phyloP scores from a whole-genome alignment of 176 grass and related monocot genomes.

The Elaeis guineensis region DNA sequence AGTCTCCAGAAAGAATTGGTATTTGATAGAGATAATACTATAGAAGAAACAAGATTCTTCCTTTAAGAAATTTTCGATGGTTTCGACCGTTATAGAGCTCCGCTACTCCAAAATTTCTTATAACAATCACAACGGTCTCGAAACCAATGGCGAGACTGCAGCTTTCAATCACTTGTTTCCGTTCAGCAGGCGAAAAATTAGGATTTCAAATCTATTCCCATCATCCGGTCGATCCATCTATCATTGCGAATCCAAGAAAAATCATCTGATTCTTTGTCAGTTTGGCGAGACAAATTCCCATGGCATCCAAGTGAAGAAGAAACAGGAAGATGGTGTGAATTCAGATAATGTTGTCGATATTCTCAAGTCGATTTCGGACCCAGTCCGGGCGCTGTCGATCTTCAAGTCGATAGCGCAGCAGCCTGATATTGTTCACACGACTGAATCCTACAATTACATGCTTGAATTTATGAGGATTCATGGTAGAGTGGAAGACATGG shows the following conservation, averaged over 20 bases:
- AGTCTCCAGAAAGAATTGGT: too few relatives aligned
- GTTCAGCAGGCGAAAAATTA: not conserved
- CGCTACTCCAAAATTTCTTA: conserved; percentile 37
- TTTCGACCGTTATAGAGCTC: conserved; percentile 23
- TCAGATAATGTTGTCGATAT: conserved; percentile 40
- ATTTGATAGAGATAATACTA: too few relatives aligned
- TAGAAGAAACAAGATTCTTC: too few relatives aligned
- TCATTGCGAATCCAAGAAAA: not conserved
- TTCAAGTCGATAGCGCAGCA: conserved; percentile 45
- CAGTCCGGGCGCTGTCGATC: conserved; percentile 40
- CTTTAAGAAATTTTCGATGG: too few relatives aligned
- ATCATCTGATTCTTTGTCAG: conserved; percentile 1
- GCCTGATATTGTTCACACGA: conserved; percentile 49
- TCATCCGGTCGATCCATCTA: not conserved
- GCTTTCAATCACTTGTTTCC: not conserved
- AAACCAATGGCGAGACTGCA: conserved; percentile 7
- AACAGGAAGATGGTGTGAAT: conserved; percentile 1
- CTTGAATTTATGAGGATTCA: conserved; percentile 64
- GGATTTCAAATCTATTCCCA: not conserved
- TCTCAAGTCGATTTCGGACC: conserved; percentile 42
- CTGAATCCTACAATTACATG: conserved; percentile 90
- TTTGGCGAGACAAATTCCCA: conserved; percentile 4
- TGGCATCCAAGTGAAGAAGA: not conserved
- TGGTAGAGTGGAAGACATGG: conserved; percentile 59
- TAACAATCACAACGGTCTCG: conserved; percentile 18